Conservation (phyloP, 2,329 filamentous ascomycete species). For the Macroventuria anomochaeta region DNA sequence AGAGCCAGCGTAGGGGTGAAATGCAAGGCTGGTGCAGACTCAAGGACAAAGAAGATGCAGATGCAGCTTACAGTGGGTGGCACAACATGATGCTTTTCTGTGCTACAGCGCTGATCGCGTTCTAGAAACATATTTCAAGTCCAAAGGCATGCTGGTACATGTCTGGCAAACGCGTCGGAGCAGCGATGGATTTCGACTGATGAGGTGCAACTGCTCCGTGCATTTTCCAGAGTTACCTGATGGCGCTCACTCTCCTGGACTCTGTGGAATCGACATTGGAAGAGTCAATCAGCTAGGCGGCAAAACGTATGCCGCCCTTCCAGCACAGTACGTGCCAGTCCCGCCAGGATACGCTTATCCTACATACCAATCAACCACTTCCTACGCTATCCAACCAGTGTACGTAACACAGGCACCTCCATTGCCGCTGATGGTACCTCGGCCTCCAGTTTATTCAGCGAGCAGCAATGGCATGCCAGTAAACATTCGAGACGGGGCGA, state of each 20-base stretch:
- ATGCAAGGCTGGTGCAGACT: slow-evolving; percentile 47
- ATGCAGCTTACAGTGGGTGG: slow-evolving; percentile 41
- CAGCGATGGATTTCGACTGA: slow-evolving; percentile 33
- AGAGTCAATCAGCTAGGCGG: slow-evolving; percentile 33
- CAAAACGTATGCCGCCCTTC: slow-evolving; percentile 13
- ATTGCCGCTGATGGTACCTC: slow-evolving; percentile 12
- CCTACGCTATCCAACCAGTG: slow-evolving; percentile 27
- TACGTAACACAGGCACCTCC: slow-evolving; percentile 30
- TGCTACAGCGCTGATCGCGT: background rate
- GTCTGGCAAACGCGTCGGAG: slow-evolving; percentile 41
- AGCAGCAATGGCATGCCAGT: slow-evolving; percentile 45
- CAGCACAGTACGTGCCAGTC: slow-evolving; percentile 24
- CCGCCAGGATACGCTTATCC: slow-evolving; percentile 33
- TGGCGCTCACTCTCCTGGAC: slow-evolving; percentile 35
- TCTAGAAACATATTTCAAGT: slow-evolving; percentile 31
- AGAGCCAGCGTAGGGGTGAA: slow-evolving; percentile 35
- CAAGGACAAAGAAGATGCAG: slow-evolving; percentile 44
- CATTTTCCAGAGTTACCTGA: slow-evolving; percentile 34
- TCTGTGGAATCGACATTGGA: slow-evolving; percentile 41
- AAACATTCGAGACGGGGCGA: slow-evolving; percentile 45
- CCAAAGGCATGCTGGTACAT: slow-evolving; percentile 39
- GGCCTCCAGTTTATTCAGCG: slow-evolving; percentile 37
- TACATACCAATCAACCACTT: slow-evolving; percentile 28
- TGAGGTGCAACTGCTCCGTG: slow-evolving; percentile 46
- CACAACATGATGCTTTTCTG: background rate